These are phyloP conservation scores for Hymenoscyphus salicellus DNA, from an alignment of 2,329 filamentous ascomycete species.

Conservation along the genomic window DNA sequence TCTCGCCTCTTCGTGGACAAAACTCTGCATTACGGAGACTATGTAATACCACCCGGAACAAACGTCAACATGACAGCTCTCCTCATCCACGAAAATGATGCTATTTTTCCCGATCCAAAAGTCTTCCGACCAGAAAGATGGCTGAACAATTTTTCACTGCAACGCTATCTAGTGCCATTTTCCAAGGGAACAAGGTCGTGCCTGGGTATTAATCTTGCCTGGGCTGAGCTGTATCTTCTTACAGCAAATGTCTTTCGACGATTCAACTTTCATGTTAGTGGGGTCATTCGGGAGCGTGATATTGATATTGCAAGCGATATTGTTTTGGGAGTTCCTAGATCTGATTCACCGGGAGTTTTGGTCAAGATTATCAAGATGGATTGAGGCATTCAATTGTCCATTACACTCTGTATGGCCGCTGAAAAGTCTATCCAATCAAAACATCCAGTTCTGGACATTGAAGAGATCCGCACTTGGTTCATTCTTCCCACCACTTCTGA, in stretches of 20 bases:
- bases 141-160: constrained; percentile 31
- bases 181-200: constrained; percentile 43
- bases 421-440: background rate
- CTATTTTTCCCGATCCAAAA: constrained; percentile 38
- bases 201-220: constrained; percentile 35
- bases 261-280: background rate
- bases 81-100: constrained; percentile 41
- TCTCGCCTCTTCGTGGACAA: constrained; percentile 28
- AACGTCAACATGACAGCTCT: constrained; percentile 40
- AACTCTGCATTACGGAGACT: constrained; percentile 18
- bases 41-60: constrained; percentile 31
- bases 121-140: constrained; percentile 42
- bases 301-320: background rate
- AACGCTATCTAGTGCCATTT: constrained; percentile 42
- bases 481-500: background rate
- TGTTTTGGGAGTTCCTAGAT: background rate
- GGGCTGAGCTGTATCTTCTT: constrained; percentile 6
- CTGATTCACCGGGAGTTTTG: background rate
- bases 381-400: background rate
- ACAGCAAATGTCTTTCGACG: background rate
- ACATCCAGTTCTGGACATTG: background rate
- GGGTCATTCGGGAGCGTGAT: background rate
- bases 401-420: background rate
- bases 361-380: background rate
- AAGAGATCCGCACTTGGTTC: background rate